Base-by-base conservation (phyloP, 441 rosid species). In the Brassica balearica region DNA sequence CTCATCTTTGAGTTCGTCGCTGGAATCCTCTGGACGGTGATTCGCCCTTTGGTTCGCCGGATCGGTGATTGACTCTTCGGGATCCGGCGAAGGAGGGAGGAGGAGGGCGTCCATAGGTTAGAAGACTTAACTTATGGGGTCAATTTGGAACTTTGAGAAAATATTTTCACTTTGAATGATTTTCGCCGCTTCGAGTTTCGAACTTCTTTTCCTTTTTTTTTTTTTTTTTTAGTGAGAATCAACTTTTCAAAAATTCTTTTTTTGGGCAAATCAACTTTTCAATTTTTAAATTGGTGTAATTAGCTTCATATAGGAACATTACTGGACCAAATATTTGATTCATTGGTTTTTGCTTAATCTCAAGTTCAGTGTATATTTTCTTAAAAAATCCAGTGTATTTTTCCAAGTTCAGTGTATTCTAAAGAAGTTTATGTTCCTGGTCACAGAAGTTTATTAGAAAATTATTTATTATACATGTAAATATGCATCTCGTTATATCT, bases 81-180 rank as follows among this genome's bases (percentile, higher is more conserved):
- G 71, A 58, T 81, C 79, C 53, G 84, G 67, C 74, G 81, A 66
- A 46, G 77, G 73, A 67, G 70, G 12, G 15, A 34, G 68, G 62
- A 58, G 63, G 36, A 63, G 69, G 71, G 68, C 70, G 51, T 73
- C 83, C 82, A 82, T 82, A 1, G 5, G 27, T 23, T 23, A 23
- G 27, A 23, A 23, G 27, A 23, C 27, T 23, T 23, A 23, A 23
- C 27, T 23, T 23, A 0, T 65, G 82, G 82, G 82, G 82, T 80
- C 15, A 15, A 70, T 20, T 75, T 65, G 34, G 46, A 75, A 75
- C 17, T 70, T 70, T 65, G 32, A 65, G 64, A 64, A 80, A 74
- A 75, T 79, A 65, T 70, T 29, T 0, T 80, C 69, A 70, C 43
- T 64, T 55, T 65, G 36, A 2, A 64, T 25, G 61, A 74, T 20